A percentile compares a stretch with the other conserved stretches of the same genome.
These are phyloP conservation scores for Pleurotus tuber-regium DNA, from an alignment of 768 basidiomycete genomes.

Conservation along the genomic window DNA sequence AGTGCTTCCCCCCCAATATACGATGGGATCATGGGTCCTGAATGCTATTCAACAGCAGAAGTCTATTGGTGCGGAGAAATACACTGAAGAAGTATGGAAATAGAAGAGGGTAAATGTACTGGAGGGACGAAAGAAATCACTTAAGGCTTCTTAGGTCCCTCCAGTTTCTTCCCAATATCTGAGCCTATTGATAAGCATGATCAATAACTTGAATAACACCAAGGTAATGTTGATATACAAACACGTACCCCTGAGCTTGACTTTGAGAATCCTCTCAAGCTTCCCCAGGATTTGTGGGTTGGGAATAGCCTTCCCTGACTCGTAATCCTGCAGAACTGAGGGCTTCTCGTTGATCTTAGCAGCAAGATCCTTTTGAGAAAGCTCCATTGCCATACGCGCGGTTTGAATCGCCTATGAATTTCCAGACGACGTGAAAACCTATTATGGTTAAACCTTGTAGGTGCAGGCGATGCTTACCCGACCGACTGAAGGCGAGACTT, in stretches of 20 bases:
- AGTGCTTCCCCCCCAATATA: no score
- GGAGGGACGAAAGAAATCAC: conserved; percentile 31
- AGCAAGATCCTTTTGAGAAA: conserved; percentile 92
- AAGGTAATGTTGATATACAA: no score
- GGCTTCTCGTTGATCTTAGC: conserved; percentile 94
- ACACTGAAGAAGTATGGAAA: conserved; percentile 25
- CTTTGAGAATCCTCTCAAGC: conserved; percentile 80
- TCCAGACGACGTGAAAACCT: no score
- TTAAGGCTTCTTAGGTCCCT: conserved; percentile 72
- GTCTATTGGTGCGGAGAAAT: no score
- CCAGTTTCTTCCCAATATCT: conserved; percentile 87
- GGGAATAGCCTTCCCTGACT: conserved; percentile 83
- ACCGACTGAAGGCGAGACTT: conserved; percentile 70
- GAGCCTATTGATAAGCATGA: conserved; percentile 41
- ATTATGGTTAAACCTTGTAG: conserved; percentile 11
- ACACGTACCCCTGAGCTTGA: conserved; percentile 87
- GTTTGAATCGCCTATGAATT: conserved; percentile 69
- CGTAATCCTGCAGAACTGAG: conserved; percentile 84
- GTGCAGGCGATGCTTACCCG: conserved; percentile 40
- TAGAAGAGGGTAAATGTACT: conserved; percentile 20
- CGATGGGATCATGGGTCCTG: no score
- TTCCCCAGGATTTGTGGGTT: conserved; percentile 84
- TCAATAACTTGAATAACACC: not conserved
- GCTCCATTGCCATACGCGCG: conserved; percentile 71
- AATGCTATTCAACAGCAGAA: no score